Conservation (phyloP, 805 yeast genomes). For the Kodamaea kaohsiungensis region DNA sequence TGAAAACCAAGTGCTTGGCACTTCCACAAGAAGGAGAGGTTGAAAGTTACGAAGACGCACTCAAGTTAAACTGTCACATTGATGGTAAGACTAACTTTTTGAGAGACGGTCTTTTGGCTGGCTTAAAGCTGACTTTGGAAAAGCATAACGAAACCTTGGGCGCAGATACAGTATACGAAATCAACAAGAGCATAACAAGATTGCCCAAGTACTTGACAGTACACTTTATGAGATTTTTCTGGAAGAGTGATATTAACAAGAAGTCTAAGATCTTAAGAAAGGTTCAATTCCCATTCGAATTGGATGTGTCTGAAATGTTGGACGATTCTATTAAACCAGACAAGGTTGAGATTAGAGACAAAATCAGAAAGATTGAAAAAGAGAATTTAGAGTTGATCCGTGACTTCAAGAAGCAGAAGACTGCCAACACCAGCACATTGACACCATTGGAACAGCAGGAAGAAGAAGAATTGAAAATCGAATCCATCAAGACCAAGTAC, state of each 20-base stretch:
- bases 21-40: slow-evolving; percentile 32
- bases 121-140: slow-evolving; percentile 74
- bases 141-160: slow-evolving; percentile 73
- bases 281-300: slow-evolving; percentile 91
- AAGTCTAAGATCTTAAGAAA: slow-evolving; percentile 92
- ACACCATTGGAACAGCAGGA: slow-evolving; percentile 58
- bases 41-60: slow-evolving; percentile 48
- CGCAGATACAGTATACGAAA: slow-evolving; percentile 68
- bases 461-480: slow-evolving; percentile 51
- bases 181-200: slow-evolving; percentile 61
- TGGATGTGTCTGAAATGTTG: slow-evolving; percentile 83
- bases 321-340: slow-evolving; percentile 72
- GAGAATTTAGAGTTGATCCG: slow-evolving; percentile 70
- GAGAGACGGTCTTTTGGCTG: slow-evolving; percentile 76
- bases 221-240: slow-evolving; percentile 91
- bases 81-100: slow-evolving; percentile 81
- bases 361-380: slow-evolving; percentile 72
- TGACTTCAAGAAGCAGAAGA: slow-evolving; percentile 65
- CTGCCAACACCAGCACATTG: slow-evolving; percentile 26
- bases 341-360: slow-evolving; percentile 73
- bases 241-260: slow-evolving; percentile 90
- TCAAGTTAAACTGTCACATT: slow-evolving; percentile 88
- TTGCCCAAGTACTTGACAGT: slow-evolving; percentile 87
- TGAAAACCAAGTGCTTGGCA: slow-evolving; percentile 62
- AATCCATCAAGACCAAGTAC: slow-evolving; percentile 53